Evolutionary conservation across 1,284 basidiomycete genomes (phyloP), one percentile per base, ranked within the genome.

Genomic region (Malassezia arunalokei): DNA sequence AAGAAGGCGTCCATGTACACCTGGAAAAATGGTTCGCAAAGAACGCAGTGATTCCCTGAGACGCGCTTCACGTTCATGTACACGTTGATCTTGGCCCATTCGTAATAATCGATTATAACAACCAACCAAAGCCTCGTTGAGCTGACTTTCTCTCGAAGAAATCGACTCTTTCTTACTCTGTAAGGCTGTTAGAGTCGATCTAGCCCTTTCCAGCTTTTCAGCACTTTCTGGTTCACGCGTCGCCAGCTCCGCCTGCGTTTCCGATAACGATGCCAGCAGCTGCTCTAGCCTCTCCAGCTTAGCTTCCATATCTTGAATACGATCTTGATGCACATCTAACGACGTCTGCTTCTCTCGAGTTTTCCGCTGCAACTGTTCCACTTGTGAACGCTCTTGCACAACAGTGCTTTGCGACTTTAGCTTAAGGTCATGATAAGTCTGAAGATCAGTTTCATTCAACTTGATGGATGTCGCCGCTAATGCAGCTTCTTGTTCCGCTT

Each of bases 101-200:
- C 67, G 63, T 17, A 91, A 76, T 3, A 98, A 80, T 70, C 94
- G 84, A 58, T 83, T 81, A 69, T 88, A 85, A 9, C 86, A 80
- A 24, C 83, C 82, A 51, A 84, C 80, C 3, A 98, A 80, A 66
- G 90, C 88, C 73, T 94, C 91, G 70, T 92, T 92, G 40, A 86
- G 58, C 43, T 64, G 58, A 14, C 54, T 62, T 51, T 69, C 68
- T 30, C 64, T 56, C 51, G 54, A 47, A 29, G 58, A 54, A 60
- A 87, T 83, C 56, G 81, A 79, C 1, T 79, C 80, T 47, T 83
- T 79, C 74, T 90, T 85, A 7, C 82, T 80, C 60, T 85, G 82
- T 32, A 84, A 79, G 51, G 82, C 83, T 35, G 85, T 81, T 24
- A 88, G 75, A 62, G 87, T 83, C 64, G 83, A 81, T 57, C 81